Evolutionary conservation across 257 asterid species (phyloP).

Genomic region (Dorcoceras hygrometricum): DNA sequence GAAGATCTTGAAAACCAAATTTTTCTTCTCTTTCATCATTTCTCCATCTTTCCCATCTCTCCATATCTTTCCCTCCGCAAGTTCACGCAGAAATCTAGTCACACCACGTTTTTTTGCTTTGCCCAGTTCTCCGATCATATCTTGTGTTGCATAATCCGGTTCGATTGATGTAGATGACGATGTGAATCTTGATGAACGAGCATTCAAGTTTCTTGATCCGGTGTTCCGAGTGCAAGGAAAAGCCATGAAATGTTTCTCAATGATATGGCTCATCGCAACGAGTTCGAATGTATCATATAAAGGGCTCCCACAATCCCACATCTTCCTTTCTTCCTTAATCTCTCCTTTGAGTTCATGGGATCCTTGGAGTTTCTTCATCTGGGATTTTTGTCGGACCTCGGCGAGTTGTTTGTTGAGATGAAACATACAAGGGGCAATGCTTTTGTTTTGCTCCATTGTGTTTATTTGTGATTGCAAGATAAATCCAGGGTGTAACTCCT

Average conservation of each 20-base stretch:
- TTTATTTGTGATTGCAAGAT: too few relatives aligned
- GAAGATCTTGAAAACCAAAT: background rate
- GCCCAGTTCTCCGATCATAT: slow-evolving; percentile 3
- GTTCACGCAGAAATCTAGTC: background rate
- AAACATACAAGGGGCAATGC: background rate
- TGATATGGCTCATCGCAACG: slow-evolving; percentile 45
- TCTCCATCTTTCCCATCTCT: background rate
- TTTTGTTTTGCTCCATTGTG: background rate
- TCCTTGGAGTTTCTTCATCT: slow-evolving; percentile 12
- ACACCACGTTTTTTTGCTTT: background rate
- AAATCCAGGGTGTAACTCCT: too few relatives aligned
- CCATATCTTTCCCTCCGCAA: background rate
- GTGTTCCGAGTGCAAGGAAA: slow-evolving; percentile 19
- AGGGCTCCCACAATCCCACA: slow-evolving; percentile 85
- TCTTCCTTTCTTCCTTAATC: slow-evolving; percentile 11
- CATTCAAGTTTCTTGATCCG: slow-evolving; percentile 19
- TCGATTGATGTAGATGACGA: background rate
- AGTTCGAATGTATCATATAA: slow-evolving; percentile 66
- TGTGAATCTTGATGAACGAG: background rate
- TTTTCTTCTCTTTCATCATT: slow-evolving; percentile 1
- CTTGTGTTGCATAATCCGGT: background rate
- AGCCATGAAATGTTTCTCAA: slow-evolving; percentile 45
- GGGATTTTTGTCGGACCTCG: too few relatives aligned
- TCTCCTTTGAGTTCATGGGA: slow-evolving; percentile 12
- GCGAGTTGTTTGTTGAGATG: slow-evolving; percentile 6